phyloP scores from a whole-genome alignment of 768 basidiomycete genomes.

The Termitomyces sp. region DNA sequence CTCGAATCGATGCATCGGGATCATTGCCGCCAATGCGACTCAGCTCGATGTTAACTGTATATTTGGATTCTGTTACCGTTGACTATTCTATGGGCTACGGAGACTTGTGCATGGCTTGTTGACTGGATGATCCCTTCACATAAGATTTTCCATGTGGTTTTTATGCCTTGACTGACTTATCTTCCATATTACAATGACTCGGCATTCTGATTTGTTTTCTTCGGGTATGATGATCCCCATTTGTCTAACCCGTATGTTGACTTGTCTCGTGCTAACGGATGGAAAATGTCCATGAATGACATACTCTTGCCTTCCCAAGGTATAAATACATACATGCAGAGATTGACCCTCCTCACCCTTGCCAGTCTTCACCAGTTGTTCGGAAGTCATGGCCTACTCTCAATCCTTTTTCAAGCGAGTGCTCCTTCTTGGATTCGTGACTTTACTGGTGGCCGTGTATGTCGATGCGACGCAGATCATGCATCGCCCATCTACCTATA shows the following conservation, averaged over 20 bases:
- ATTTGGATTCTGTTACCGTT: not conserved
- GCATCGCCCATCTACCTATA: constrained; percentile 45
- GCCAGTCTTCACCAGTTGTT: not conserved
- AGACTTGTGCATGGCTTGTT: not conserved
- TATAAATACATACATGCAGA: constrained; percentile 11
- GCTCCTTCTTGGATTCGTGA: constrained; percentile 19
- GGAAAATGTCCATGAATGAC: constrained; percentile 2
- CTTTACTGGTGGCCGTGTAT: constrained; percentile 15
- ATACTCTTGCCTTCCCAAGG: not conserved
- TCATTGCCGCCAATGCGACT: not conserved
- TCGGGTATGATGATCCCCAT: constrained; percentile 8
- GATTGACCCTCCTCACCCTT: not conserved
- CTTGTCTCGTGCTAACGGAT: constrained; percentile 7
- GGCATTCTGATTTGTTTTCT: not conserved
- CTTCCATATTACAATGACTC: not conserved
- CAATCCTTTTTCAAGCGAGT: constrained; percentile 18
- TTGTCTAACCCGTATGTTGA: constrained; percentile 3
- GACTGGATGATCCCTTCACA: not conserved
- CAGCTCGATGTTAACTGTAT: not conserved
- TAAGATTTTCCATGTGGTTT: constrained; percentile 10
- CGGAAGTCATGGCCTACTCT: constrained; percentile 6
- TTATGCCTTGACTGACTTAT: constrained; percentile 6
- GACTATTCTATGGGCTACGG: not conserved
- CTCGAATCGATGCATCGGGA: not conserved
- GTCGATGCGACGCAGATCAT: constrained; percentile 45